Evolutionary conservation across 1,284 basidiomycete species (phyloP), one percentile per base, ranked within the genome.

Genomic region (Porogramme epimiltina): DNA sequence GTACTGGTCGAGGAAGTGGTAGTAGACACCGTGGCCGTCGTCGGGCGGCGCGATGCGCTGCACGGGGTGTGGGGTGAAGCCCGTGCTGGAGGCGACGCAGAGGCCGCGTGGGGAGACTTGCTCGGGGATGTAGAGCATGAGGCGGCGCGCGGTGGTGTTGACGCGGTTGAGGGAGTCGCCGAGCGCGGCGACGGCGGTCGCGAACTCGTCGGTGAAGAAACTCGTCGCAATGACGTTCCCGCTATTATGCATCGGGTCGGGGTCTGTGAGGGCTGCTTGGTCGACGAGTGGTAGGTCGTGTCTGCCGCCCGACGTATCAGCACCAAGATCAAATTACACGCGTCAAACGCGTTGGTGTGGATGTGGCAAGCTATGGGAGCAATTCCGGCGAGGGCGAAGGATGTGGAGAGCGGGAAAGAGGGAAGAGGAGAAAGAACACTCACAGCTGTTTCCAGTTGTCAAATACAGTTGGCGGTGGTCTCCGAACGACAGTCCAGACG

Each of bases 191-290:
- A 73, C 67, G 3, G 73, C 73, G 31, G 73, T 65, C 11, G 72
- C 69, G 54, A 69, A 78, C 5, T 67, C 61, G 58, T 79, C 73
- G 20, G 71, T 72, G 59, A 76, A 77, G 18, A 79, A 66, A 5
- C 73, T 66, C 5, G 74, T 71, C 1, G 76, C 73, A 38, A 78
- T 63, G 1, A 74, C 73, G 38, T 72, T 71, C 8, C 65, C 56
- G 42, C 46, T 40, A 13, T 41, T 41, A 36, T 44, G 24, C 2
- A 50, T 13, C 3, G 57, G 54, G 15, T 49, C 24, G n/a, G 40
- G 37, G 40, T 51, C 49, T 23, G 25, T 19, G 9, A 54, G 40
- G 2, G 44, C 45, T n/a, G 45, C 33, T 9, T 31, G 18, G 34
- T 55, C 36, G 11, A 59, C 49, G 6, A 59, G 46, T 2, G 57